Evolutionary conservation across 306 rosid genomes (phyloP), one percentile per base, ranked within the genome.

Genomic region (Canavalia gladiata): DNA sequence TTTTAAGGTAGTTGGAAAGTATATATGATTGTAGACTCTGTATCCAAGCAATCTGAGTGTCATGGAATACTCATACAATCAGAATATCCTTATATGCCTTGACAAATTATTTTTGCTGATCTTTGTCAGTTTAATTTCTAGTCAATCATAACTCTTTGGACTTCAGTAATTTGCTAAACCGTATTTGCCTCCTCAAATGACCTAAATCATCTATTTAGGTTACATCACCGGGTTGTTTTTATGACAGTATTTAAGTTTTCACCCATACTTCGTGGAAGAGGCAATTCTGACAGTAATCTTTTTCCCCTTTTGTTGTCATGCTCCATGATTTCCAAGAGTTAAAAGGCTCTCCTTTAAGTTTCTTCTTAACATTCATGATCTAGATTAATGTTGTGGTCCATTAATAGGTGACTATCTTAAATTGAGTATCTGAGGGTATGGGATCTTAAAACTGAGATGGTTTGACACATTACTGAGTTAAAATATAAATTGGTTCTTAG

Each of bases 31-130:
- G 41, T 74, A 37, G 78, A 69, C 41, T 45, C 25, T 31, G 34
- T 76, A 34, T 54, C 79, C 78, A 71, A 25, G 73, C 72, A 60
- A 70, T 76, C 50, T 41, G 71, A 64, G 76, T 28, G 33, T 60
- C 37, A 54, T 77, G 64, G 68, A 35, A 34, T 57, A 33, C 54
- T 69, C 62, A 35, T 45, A 34, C 33, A 59, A 72, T 75, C 62
- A 6, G 45, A 31, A 66, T 49, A 75, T 81, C 65, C 73, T 39
- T 54, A 7, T 47, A 29, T 30, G 78, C 43, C 52, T 74, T 46
- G 42, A 54, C 59, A 29, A 43, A 54, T 29, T 5, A 10, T 52
- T 30, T 83, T 55, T 74, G 37, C 57, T 57, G 65, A 76, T 67
- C 25, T 52, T 68, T 50, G 72, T 60, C 45, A 64, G 82, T 70